These are phyloP conservation scores for Leccinum variicolor DNA, from an alignment of 768 basidiomycete species.

Conservation along the genomic window DNA sequence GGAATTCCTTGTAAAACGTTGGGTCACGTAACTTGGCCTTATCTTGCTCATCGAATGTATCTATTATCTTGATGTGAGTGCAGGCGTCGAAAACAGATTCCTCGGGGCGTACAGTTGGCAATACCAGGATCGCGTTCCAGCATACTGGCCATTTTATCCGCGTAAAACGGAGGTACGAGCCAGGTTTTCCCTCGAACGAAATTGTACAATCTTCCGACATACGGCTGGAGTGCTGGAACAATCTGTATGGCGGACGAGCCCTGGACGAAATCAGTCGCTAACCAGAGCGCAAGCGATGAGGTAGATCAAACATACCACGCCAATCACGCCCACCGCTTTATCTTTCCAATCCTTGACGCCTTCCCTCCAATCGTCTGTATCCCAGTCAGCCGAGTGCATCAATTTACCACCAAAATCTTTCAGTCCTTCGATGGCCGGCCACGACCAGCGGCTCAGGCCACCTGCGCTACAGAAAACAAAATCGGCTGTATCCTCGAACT, in stretches of 20 bases:
- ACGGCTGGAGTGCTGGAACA: background rate
- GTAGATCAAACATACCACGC: background rate
- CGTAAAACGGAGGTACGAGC: background rate
- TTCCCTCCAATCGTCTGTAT: slow-evolving; percentile 43
- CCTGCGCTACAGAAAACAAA: background rate
- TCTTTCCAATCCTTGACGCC: slow-evolving; percentile 46
- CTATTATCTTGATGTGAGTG: background rate
- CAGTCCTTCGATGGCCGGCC: background rate
- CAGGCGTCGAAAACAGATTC: background rate
- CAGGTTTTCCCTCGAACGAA: background rate
- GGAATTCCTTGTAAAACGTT: background rate
- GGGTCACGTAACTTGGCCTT: background rate
- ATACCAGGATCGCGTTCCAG: background rate
- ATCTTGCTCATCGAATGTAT: background rate
- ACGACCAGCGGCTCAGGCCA: background rate
- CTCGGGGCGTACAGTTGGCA: slow-evolving; percentile 38
- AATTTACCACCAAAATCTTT: background rate
- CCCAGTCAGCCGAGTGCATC: slow-evolving; percentile 37
- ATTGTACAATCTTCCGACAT: background rate
- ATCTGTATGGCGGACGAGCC: background rate
- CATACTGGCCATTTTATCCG: background rate
- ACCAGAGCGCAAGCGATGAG: background rate
- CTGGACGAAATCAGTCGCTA: background rate
- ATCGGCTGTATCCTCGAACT: background rate
- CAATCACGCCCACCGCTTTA: slow-evolving; percentile 28